phyloP scores from a whole-genome alignment of 179 eudicot species.

The Kewa caespitosa region DNA sequence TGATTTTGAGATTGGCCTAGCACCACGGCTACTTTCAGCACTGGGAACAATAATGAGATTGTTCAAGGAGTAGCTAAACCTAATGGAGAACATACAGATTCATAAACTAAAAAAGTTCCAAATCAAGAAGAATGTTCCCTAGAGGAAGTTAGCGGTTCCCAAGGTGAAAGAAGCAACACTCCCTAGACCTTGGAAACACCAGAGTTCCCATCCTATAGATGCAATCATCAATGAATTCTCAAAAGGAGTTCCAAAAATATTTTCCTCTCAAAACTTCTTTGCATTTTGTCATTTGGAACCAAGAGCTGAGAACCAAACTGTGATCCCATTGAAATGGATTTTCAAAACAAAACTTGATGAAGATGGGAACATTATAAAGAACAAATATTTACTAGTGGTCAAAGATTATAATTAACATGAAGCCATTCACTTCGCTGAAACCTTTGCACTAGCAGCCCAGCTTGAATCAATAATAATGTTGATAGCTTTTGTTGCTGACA shows the following conservation, averaged over 20 bases:
- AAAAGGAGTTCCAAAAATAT: background rate
- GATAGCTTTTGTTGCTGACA: background rate
- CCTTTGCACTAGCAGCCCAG: background rate
- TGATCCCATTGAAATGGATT: background rate
- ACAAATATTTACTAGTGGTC: conserved; percentile 14
- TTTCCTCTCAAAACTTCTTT: background rate
- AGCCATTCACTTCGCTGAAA: background rate
- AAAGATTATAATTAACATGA: conserved; percentile 17
- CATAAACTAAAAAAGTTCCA: no score
- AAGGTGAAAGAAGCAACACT: background rate
- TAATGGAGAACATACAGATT: background rate
- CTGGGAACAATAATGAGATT: no score
- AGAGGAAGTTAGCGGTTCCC: background rate
- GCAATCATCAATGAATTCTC: background rate
- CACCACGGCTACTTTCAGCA: background rate
- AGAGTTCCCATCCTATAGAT: background rate
- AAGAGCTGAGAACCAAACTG: background rate
- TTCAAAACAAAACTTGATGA: conserved; percentile 2
- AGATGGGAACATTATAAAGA: background rate
- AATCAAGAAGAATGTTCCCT: no score
- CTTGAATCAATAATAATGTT: background rate
- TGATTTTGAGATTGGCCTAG: background rate
- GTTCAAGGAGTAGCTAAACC: background rate
- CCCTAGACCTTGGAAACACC: background rate
- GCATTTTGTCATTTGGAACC: background rate